These are phyloP conservation scores for Phytophthora citricola DNA, from an alignment of 352 stramenopile species.

Conservation along the genomic window DNA sequence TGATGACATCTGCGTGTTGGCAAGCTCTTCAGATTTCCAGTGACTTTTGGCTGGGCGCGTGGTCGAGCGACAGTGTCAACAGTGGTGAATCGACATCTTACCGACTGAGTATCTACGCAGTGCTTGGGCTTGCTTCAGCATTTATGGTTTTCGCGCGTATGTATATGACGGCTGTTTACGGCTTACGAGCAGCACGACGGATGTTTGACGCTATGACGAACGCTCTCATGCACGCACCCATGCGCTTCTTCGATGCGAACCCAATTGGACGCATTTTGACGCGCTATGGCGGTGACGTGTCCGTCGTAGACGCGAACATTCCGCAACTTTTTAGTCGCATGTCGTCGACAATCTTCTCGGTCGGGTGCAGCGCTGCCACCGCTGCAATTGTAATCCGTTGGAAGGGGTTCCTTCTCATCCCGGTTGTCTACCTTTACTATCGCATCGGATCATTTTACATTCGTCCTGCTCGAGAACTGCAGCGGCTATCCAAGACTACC, in stretches of 20 bases:
- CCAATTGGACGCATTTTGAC: slow-evolving; percentile 91
- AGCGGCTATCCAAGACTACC: slow-evolving; percentile 56
- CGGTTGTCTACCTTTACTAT: slow-evolving; percentile 85
- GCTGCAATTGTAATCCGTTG: slow-evolving; percentile 89
- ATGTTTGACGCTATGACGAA: slow-evolving; percentile 92
- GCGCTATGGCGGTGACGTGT: slow-evolving; percentile 91
- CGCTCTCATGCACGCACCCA: slow-evolving; percentile 86
- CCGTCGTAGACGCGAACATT: slow-evolving; percentile 89
- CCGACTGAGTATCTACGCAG: slow-evolving; percentile 51
- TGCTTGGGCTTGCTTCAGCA: slow-evolving; percentile 44
- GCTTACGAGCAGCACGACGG: slow-evolving; percentile 50
- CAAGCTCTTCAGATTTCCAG: slow-evolving; percentile 82
- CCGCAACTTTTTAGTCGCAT: slow-evolving; percentile 52
- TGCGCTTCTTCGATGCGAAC: slow-evolving; percentile 94
- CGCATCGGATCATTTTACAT: slow-evolving; percentile 53
- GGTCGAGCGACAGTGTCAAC: slow-evolving; percentile 69
- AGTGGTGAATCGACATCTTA: slow-evolving; percentile 24
- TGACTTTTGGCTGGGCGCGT: slow-evolving; percentile 92
- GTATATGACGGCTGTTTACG: slow-evolving; percentile 47
- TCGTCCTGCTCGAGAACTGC: slow-evolving; percentile 55
- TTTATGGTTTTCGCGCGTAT: slow-evolving; percentile 57
- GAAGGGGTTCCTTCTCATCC: slow-evolving; percentile 82
- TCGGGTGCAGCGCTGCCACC: slow-evolving; percentile 74
- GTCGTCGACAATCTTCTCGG: slow-evolving; percentile 76
- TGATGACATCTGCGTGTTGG: slow-evolving; percentile 70